These are phyloP conservation scores for Malus hybrid DNA, from an alignment of 331 rosid genomes.

Conservation along the genomic window DNA sequence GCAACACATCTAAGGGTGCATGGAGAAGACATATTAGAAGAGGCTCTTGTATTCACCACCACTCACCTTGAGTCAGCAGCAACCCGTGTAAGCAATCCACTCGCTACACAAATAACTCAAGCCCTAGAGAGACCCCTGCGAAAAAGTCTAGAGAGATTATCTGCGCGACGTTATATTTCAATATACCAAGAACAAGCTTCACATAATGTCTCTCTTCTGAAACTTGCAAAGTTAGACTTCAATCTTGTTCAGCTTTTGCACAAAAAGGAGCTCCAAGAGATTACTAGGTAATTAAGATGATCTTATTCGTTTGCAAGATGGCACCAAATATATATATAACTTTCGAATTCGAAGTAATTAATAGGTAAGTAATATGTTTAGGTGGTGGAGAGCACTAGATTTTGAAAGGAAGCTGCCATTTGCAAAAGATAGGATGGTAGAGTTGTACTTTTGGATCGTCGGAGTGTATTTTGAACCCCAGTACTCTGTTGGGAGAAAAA, in stretches of 20 bases:
- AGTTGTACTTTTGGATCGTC: conserved; percentile 13
- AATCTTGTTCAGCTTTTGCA: background rate
- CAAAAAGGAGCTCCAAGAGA: background rate
- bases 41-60: too few relatives aligned
- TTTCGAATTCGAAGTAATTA: background rate
- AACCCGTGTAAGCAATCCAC: too few relatives aligned
- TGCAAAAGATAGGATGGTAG: conserved; percentile 22
- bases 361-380: background rate
- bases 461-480: too few relatives aligned
- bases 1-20: conserved; percentile 5
- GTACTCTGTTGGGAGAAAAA: too few relatives aligned
- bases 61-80: too few relatives aligned
- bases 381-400: conserved; percentile 38
- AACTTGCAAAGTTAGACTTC: too few relatives aligned
- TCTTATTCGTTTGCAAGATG: too few relatives aligned
- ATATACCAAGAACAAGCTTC: too few relatives aligned
- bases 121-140: background rate
- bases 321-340: too few relatives aligned
- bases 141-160: background rate
- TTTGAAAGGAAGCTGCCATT: conserved; percentile 12
- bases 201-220: too few relatives aligned
- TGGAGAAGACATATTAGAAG: too few relatives aligned
- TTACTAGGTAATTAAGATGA: background rate
- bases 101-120: background rate
- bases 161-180: too few relatives aligned